phyloP scores from a whole-genome alignment of 78 protist genomes.

The Ministeria vibrans region DNA sequence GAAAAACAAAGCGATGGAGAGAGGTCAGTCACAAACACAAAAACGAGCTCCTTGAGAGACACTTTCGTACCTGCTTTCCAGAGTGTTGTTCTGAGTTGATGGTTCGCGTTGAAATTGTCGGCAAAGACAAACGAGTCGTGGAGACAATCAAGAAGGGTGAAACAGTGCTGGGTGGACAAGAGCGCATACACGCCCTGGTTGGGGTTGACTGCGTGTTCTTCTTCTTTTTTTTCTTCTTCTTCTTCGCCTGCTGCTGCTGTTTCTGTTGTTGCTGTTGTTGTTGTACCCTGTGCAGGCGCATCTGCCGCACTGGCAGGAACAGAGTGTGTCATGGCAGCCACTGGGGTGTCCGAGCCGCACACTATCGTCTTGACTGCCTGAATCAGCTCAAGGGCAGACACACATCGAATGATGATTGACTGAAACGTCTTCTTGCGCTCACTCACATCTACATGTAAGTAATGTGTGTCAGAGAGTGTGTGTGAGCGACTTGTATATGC shows the following conservation, averaged over 20 bases:
- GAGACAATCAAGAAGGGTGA: conserved; percentile 8
- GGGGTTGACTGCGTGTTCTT: not conserved
- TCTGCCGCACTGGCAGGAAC: not conserved
- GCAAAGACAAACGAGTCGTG: conserved; percentile 3
- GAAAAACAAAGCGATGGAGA: not conserved
- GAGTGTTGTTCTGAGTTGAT: conserved; percentile 5
- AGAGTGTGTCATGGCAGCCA: not conserved
- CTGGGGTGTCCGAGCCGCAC: not conserved
- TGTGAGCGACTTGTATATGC: not conserved
- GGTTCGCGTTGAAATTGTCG: conserved; percentile 5
- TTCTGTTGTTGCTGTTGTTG: not conserved
- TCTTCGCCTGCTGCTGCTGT: not conserved
- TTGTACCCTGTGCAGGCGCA: not conserved
- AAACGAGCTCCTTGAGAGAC: not conserved
- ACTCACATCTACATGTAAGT: not conserved
- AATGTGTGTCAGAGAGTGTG: not conserved
- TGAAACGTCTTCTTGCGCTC: not conserved
- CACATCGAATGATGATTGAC: conserved; percentile 21
- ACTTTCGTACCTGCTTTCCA: conserved; percentile 21
- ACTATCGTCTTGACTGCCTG: conserved; percentile 11
- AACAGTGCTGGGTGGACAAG: not conserved
- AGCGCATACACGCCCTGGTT: not conserved
- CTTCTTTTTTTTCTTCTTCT: not conserved
- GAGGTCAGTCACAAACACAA: not conserved
- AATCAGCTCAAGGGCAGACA: conserved; percentile 24